Base-by-base conservation (phyloP, 345 rosid species). In the Ceriops tagal region DNA sequence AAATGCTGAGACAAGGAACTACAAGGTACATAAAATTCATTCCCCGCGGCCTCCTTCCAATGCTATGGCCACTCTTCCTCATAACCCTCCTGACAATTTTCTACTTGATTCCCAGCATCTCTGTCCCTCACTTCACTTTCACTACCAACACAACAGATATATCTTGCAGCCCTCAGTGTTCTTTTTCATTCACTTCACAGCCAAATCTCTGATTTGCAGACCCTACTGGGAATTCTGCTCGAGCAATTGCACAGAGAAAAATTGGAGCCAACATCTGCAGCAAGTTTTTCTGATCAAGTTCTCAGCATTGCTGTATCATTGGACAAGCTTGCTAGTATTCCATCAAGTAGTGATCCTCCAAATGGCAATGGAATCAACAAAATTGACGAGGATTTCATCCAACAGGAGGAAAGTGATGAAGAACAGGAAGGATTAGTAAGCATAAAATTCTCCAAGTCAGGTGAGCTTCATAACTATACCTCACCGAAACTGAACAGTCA, bases 221-320 rank as follows among this genome's bases (percentile, higher is more conserved):
- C 62, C 13, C 74, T 74, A 52, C 52, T 82, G 3, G 87, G 86
- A 18, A 8, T 52, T 51, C 73, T 87, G 57, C 78, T 85, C 16
- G 61, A 76, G 75, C 80, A 81, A 69, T 65, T 83, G 53, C 92
- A 79, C 53, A 58, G 56, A 53, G 61, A 78, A 18, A 68, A 53
- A 30, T 53, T 78, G 43, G 79, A 80, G 47, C 47, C 78, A 16
- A 58, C 58, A 63, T 53, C 70, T 13, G 26, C 76, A 15, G 46
- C 80, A n/a, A 61, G 61, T 52, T 87, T 85, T 46, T 78, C 83
- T 5, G 75, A 82, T 69, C 86, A 81, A 74, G 80, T 87, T 72
- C 81, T 82, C 64, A 73, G 37, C 31, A 57, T 87, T 7, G 85
- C 86, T 2, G 32, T 80, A 7, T 72, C 80, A 22, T 53, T 87